Base-by-base conservation (phyloP, 179 eudicot species). In the Beta corolliflora region DNA sequence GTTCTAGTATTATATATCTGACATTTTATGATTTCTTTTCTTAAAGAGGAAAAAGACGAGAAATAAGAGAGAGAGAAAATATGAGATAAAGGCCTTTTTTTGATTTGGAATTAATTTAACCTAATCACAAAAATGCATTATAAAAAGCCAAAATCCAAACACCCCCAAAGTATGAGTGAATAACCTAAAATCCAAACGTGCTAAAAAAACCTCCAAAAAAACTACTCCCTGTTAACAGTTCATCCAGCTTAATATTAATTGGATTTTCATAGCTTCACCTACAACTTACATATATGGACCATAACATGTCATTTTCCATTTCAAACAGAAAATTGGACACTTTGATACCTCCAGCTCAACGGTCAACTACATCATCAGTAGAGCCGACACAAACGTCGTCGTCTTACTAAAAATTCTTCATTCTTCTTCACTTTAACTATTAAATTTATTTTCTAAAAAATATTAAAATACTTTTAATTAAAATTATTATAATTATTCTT, bases 341-440 rank as follows among this genome's bases (percentile, higher is more conserved):
- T 18, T 21, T 74, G 82, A 79, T 80, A 75, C 77, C 77, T 79
- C 84, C 87, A 85, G 80, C 87, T 81, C 87, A 85, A 50, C 80
- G 53, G 77, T 50, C 77, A 52, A 70, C 78, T 25, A 44, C 52
- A 48, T 25, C 23, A 5, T 54, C 55, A 6, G 18, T 50, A 23
- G 14, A 29, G 29, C 79, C 84, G 58, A 60, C 41, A 2, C 11
- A 71, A 76, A 80, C 86, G 81, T 15, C 70, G 69, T 55, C 85
- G 82, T 79, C 48, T 52, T 71, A 1, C 3, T 9, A 50, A 36
- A 36, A 36, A 5, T 19, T 7, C 15, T 36, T 36, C 53, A 69
- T 13, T 13, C 8, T 48, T 48, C 11, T 48, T 9, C 11, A 7
- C 53, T 48, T 11, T 11, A 14, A 18, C 1, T 58, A 58, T 11